These are phyloP conservation scores for Saksenaea oblongispora DNA, from an alignment of 371 early-diverging fungal genomes.

Conservation along the genomic window DNA sequence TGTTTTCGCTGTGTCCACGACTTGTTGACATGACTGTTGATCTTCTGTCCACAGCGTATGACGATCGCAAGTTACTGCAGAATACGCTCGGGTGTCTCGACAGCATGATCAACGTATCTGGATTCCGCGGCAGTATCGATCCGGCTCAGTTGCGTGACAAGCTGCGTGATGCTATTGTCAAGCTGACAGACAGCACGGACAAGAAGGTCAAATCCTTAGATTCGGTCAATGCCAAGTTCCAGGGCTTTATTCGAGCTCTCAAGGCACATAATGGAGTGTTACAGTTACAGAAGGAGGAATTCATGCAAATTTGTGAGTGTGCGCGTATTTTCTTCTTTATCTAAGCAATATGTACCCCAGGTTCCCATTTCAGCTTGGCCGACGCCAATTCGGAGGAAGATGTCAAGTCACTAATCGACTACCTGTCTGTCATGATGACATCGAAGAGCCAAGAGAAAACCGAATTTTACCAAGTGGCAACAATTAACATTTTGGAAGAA, in stretches of 20 bases:
- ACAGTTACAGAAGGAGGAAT: constrained; percentile 29
- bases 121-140: constrained; percentile 24
- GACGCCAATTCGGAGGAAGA: constrained; percentile 16
- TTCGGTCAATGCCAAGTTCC: constrained; percentile 32
- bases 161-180: constrained; percentile 19
- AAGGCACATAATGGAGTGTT: constrained; percentile 23
- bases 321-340: no score
- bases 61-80: constrained; percentile 15
- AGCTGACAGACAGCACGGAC: constrained; percentile 1
- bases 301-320: constrained; percentile 31
- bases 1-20: constrained; percentile 17
- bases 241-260: constrained; percentile 23
- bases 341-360: no score
- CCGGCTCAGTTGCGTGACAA: constrained; percentile 18
- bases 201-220: constrained; percentile 14
- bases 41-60: constrained; percentile 10
- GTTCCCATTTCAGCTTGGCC: constrained; percentile 31
- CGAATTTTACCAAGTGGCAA: constrained; percentile 35
- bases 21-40: constrained; percentile 26
- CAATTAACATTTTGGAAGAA: constrained; percentile 33
- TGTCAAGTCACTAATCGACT: constrained; percentile 37
- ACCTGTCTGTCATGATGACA: constrained; percentile 32
- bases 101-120: constrained; percentile 44
- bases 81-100: constrained; percentile 31
- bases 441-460: constrained; percentile 15